Evolutionary conservation across 176 grass and related monocot species (phyloP).

Genomic region (Rhynchospora tenuis): DNA sequence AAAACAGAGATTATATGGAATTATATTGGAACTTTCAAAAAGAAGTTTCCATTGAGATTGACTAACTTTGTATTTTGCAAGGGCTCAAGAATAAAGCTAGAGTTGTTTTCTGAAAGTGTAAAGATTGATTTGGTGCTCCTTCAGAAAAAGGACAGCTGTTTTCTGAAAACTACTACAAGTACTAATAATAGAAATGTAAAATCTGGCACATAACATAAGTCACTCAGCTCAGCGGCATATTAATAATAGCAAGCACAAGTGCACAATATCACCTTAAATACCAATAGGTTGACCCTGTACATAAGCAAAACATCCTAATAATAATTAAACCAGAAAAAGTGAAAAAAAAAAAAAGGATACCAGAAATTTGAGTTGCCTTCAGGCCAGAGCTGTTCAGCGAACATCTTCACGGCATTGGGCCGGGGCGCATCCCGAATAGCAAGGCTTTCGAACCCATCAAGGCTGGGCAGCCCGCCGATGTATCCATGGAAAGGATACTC

Average conservation of each 20-base stretch:
- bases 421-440: constrained; percentile 29
- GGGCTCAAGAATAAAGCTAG: too few species aligned
- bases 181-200: background rate
- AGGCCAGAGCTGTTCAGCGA: constrained; percentile 51
- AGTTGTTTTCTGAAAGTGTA: background rate
- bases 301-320: background rate
- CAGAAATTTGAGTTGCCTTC: constrained; percentile 37
- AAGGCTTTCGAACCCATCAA: constrained; percentile 45
- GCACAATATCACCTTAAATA: background rate
- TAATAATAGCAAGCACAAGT: background rate
- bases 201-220: background rate
- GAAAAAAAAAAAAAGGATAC: background rate
- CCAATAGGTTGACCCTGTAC: background rate
- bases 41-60: background rate
- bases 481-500: constrained; percentile 54
- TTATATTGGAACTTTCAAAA: background rate
- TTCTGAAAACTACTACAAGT: background rate
- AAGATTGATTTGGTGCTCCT: background rate
- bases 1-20: background rate
- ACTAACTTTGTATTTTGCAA: too few species aligned
- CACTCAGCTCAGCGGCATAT: background rate
- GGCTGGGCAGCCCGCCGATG: constrained; percentile 33
- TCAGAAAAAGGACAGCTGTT: too few species aligned
- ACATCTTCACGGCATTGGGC: constrained; percentile 10
- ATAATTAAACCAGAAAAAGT: background rate